These are phyloP conservation scores for Debaryomyces sp. DNA, from an alignment of 1,139 yeast species.

Conservation along the genomic window DNA sequence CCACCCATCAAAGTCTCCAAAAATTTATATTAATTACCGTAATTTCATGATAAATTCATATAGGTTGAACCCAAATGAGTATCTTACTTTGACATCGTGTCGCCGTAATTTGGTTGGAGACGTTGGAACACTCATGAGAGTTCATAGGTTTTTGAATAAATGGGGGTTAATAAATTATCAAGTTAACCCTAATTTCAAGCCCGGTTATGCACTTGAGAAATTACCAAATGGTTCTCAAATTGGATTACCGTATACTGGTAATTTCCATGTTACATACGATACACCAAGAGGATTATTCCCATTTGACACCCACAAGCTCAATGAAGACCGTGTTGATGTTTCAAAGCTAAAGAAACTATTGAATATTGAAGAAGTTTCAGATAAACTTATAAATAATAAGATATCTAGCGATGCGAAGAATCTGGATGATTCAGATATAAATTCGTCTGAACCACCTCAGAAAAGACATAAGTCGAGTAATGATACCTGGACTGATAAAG, in stretches of 20 bases:
- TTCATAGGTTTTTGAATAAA: constrained; percentile 84
- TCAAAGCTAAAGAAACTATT: constrained; percentile 57
- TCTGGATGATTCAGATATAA: not conserved
- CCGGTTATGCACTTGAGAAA: constrained; percentile 66
- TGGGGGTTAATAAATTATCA: constrained; percentile 99
- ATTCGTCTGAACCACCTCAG: constrained; percentile 7
- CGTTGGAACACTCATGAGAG: constrained; percentile 89
- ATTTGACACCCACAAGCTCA: constrained; percentile 74
- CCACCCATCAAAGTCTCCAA: constrained; percentile 84
- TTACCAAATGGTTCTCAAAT: constrained; percentile 47
- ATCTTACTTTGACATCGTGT: constrained; percentile 88
- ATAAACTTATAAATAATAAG: not conserved
- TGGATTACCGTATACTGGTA: constrained; percentile 67
- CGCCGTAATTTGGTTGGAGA: constrained; percentile 95
- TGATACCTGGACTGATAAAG: constrained; percentile 68
- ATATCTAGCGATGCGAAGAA: not conserved
- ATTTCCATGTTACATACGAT: constrained; percentile 71
- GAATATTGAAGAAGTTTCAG: constrained; percentile 8
- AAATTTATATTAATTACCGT: constrained; percentile 82
- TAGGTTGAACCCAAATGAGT: constrained; percentile 90
- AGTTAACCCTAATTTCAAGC: constrained; percentile 69
- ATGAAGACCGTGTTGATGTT: constrained; percentile 57
- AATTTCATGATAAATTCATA: constrained; percentile 94
- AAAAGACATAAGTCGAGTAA: constrained; percentile 47
- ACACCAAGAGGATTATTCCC: constrained; percentile 96